A percentile compares a stretch with the other conserved stretches of the same genome.
Evolutionary conservation across 73 alveolate genomes (phyloP).

Genomic region (Tetrahymena elliotti): DNA sequence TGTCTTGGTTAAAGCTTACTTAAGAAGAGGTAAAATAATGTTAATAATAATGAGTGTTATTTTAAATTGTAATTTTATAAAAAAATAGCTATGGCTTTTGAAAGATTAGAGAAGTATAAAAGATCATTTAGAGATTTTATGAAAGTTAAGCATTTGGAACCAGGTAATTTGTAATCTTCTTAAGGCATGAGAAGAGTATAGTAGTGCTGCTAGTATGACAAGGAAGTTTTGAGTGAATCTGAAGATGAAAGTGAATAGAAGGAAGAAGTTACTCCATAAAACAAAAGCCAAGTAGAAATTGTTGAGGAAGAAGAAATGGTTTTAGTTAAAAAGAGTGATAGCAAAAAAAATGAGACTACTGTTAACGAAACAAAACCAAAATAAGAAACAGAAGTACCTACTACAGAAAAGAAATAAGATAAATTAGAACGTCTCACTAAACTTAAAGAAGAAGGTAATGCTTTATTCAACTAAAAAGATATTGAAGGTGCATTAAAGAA

Average conservation of each 20-base stretch:
- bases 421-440: neutral
- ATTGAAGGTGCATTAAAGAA: neutral
- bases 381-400: neutral
- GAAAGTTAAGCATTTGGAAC: conserved; percentile 22
- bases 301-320: conserved; percentile 2
- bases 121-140: conserved; percentile 5
- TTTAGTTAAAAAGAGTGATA: neutral
- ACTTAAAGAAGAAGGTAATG: neutral
- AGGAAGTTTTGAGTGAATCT: neutral
- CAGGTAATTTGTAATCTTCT: conserved; percentile 20
- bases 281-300: neutral
- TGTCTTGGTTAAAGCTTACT: conserved; percentile 8
- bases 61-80: neutral
- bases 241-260: neutral
- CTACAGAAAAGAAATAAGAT: neutral
- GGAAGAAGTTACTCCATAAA: neutral
- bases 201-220: conserved; percentile 4
- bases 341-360: neutral
- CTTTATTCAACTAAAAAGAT: neutral
- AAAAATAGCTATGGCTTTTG: conserved; percentile 21
- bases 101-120: conserved; percentile 16
- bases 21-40: conserved; percentile 17
- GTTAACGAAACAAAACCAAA: neutral
- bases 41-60: neutral
- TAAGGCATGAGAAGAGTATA: conserved; percentile 18